A percentile compares a stretch with the other conserved stretches of the same genome.
phyloP scores from a whole-genome alignment of 2,329 filamentous ascomycete genomes.

The Lizonia empirigonia region DNA sequence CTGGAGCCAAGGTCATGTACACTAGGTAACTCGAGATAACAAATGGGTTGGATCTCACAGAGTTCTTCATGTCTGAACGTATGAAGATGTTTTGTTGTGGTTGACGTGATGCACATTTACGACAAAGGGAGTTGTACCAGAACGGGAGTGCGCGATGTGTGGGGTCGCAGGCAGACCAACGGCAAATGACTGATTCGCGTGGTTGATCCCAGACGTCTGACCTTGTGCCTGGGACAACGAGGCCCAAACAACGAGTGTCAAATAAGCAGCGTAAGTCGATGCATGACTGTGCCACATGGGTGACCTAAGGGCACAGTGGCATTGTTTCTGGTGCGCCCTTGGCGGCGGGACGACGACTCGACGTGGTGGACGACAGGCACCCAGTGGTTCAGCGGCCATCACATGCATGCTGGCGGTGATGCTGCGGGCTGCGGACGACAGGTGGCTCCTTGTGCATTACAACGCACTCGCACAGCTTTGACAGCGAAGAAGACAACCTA shows the following conservation, averaged over 20 bases:
- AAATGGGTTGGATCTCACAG: constrained; percentile 5
- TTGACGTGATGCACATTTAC: no score
- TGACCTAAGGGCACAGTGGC: constrained; percentile 1
- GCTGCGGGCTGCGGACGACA: not conserved
- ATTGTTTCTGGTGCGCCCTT: constrained; percentile 7
- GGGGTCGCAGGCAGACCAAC: not conserved
- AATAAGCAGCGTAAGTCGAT: not conserved
- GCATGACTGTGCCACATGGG: not conserved
- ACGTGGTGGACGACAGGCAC: not conserved
- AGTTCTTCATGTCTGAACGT: no score
- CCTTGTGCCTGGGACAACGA: not conserved
- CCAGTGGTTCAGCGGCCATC: constrained; percentile 2
- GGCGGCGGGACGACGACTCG: constrained; percentile 8
- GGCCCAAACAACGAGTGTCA: constrained; percentile 1
- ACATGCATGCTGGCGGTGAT: not conserved
- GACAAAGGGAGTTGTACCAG: not conserved
- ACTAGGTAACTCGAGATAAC: not conserved
- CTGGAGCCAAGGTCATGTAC: constrained; percentile 2
- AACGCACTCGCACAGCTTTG: constrained; percentile 19
- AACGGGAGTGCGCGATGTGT: constrained; percentile 5
- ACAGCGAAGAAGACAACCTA: constrained; percentile 20
- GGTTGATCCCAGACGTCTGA: not conserved
- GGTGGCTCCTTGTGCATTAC: constrained; percentile 18
- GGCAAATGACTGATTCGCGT: not conserved
- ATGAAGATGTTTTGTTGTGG: no score